A percentile compares a stretch with the other conserved stretches of the same genome.
phyloP scores from a whole-genome alignment of 495 filamentous ascomycete genomes.

The Talaromyces trachyspermus region DNA sequence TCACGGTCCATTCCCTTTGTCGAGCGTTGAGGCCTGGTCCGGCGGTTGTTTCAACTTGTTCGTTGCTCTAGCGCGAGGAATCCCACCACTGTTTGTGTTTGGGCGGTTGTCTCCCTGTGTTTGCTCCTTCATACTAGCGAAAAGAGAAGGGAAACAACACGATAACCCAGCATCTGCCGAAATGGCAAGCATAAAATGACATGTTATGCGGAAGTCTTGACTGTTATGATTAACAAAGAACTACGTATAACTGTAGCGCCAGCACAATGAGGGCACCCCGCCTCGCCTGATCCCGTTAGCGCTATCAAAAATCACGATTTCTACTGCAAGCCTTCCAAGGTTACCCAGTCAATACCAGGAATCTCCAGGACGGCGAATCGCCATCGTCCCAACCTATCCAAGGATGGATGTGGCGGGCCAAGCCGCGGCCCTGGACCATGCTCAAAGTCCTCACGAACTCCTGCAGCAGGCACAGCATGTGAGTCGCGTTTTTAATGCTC shows the following conservation, averaged over 20 bases:
- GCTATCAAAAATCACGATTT: slow-evolving; percentile 6
- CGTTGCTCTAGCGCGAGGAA: too few species aligned
- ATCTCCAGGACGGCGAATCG: too few species aligned
- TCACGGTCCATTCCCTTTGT: too few species aligned
- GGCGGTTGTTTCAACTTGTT: too few species aligned
- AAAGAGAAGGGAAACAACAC: too few species aligned
- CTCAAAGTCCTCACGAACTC: slow-evolving; percentile 18
- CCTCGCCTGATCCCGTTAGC: slow-evolving; percentile 4
- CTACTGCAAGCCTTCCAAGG: not conserved
- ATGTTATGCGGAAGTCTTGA: not conserved
- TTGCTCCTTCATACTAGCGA: too few species aligned
- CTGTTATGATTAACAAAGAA: not conserved
- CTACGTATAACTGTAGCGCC: not conserved
- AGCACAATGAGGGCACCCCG: not conserved
- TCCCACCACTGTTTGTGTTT: too few species aligned
- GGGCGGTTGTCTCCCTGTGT: too few species aligned
- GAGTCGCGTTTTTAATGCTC: not conserved
- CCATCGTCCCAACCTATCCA: too few species aligned
- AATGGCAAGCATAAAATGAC: too few species aligned
- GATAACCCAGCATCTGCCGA: too few species aligned
- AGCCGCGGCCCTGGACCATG: not conserved
- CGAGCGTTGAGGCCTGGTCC: too few species aligned
- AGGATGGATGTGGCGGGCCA: slow-evolving; percentile 7
- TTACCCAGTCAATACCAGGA: not conserved
- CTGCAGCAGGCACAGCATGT: slow-evolving; percentile 22